Conservation (phyloP, 2,329 filamentous ascomycete species). For the Talaromyces sp. region DNA sequence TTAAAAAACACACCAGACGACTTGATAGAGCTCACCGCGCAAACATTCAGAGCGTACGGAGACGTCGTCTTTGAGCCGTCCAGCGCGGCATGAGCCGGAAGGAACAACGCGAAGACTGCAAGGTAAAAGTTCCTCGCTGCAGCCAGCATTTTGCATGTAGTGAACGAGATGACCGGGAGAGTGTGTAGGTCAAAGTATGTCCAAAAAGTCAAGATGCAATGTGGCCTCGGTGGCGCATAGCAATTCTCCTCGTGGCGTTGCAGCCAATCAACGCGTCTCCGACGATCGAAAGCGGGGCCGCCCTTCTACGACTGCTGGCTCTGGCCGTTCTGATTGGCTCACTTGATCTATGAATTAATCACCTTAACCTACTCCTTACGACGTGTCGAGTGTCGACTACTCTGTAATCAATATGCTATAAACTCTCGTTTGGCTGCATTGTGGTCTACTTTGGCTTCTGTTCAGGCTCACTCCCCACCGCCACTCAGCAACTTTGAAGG, state of each 20-base stretch:
- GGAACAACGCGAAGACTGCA: conserved; percentile 55
- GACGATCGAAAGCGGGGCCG: neutral
- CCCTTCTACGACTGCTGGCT: neutral
- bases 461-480: neutral
- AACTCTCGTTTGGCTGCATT: neutral
- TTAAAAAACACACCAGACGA: neutral
- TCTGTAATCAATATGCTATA: neutral
- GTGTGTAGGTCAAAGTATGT: neutral
- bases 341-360: neutral
- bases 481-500: neutral
- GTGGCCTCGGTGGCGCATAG: conserved; percentile 11
- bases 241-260: neutral
- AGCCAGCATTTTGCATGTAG: conserved; percentile 40
- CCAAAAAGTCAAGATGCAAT: conserved; percentile 2
- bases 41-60: conserved; percentile 40
- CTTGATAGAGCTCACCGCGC: conserved; percentile 45
- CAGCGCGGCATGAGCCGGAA: conserved; percentile 41
- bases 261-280: neutral
- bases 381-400: too few species aligned
- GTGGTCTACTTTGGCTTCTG: neutral
- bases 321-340: neutral
- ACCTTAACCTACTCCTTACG: neutral
- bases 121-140: conserved; percentile 55
- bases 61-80: conserved; percentile 31
- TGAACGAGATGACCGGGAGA: neutral